These are phyloP conservation scores for Fusarium sp. DNA, from an alignment of 2,329 filamentous ascomycete species.

Conservation along the genomic window DNA sequence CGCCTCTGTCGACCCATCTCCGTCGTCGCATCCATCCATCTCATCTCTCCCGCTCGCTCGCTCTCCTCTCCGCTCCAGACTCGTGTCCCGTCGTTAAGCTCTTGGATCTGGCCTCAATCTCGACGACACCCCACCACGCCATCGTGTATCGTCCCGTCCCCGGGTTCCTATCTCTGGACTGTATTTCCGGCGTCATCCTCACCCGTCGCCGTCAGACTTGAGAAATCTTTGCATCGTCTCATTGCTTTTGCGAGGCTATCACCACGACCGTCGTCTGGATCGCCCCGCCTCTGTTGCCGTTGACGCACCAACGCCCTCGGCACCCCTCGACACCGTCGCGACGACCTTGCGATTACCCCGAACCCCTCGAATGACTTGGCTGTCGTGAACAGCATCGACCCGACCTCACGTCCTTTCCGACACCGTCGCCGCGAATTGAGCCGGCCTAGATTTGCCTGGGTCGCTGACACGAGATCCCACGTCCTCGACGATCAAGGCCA, in stretches of 20 bases:
- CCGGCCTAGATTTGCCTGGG: slow-evolving; percentile 27
- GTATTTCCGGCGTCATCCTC: slow-evolving; percentile 9
- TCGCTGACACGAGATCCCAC: slow-evolving; percentile 39
- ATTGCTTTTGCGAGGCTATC: slow-evolving; percentile 28
- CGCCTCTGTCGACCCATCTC: slow-evolving; percentile 30
- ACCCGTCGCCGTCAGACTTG: background rate
- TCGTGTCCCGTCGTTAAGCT: slow-evolving; percentile 28
- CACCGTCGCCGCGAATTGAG: slow-evolving; percentile 35
- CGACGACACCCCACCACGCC: slow-evolving; percentile 42
- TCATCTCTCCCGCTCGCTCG: slow-evolving; percentile 22
- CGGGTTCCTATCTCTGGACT: slow-evolving; percentile 19
- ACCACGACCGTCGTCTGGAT: slow-evolving; percentile 12
- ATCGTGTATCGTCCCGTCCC: slow-evolving; percentile 16
- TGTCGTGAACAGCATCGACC: slow-evolving; percentile 15
- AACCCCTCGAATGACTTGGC: slow-evolving; percentile 20
- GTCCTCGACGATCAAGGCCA: slow-evolving; percentile 38
- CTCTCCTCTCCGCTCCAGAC: slow-evolving; percentile 1
- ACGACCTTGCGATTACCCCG: slow-evolving; percentile 27
- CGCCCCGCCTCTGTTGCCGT: slow-evolving; percentile 37
- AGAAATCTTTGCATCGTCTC: slow-evolving; percentile 7
- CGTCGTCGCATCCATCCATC: slow-evolving; percentile 25
- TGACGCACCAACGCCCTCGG: slow-evolving; percentile 32
- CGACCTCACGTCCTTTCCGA: slow-evolving; percentile 2
- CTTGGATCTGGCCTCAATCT: slow-evolving; percentile 37
- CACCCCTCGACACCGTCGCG: slow-evolving; percentile 31